Base-by-base conservation (phyloP, 1,284 basidiomycete genomes). In the Fomitopsis palustris region DNA sequence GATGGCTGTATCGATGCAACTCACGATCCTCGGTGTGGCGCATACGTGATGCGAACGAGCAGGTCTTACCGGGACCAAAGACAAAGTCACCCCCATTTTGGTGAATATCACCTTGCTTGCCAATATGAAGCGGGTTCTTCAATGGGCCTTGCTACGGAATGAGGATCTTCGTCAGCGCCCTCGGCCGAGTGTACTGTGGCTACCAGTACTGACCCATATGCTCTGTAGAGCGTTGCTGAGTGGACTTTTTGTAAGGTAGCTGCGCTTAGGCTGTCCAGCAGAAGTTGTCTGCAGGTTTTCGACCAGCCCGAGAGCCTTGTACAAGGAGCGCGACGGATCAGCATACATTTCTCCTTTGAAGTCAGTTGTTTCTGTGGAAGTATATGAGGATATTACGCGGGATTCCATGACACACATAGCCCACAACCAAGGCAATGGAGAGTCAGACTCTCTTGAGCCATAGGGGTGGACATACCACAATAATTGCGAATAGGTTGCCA, bases 51-150 rank as follows among this genome's bases (percentile, higher is more conserved):
- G 79, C 79, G 59, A 81, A 86, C 0, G 72, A 69, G 62, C 83
- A 85, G 27, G 64, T 64, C 39, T 67, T 55, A 25, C 69, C 74
- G 72, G 38, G 19, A n/a, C 82, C 83, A 53, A 87, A 75, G 25
- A 87, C 70, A 61, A 87, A 87, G 39, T 87, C 86, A 2, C 84
- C 85, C 1, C 85, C 86, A 0, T 84, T 70, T 66, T 88, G 86
- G 0, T 80, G 76, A 17, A 82, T 68, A 49, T 83, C 81, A 0
- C 86, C 86, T 60, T 85, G 80, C 64, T 85, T 86, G 1, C 84
- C 84, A 14, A 85, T 71, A 25, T 79, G 70, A 3, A 65, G 64
- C 1, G 79, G 79, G 54, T 79, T 72, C 66, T 77, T 78, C n/a
- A 84, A 38, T 4, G 78, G 75, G 10, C 78, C 78, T 43, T 71